Conservation (phyloP, 352 stramenopile genomes). For the Pilasporangium apinafurcum region DNA sequence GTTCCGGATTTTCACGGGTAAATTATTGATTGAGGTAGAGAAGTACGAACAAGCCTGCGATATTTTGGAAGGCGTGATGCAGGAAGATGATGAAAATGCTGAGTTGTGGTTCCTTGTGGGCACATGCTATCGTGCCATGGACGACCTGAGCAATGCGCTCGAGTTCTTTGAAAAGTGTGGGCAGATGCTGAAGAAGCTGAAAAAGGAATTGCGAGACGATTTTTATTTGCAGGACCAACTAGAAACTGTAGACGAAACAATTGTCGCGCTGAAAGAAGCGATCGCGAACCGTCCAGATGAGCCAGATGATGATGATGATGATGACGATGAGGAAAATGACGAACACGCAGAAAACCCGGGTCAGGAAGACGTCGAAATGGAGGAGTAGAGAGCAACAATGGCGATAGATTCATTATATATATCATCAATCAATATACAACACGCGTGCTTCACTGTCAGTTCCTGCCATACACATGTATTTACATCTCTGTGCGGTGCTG, state of each 20-base stretch:
- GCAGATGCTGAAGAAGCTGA: constrained; percentile 73
- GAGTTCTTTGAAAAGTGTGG: constrained; percentile 85
- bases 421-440: constrained; percentile 16
- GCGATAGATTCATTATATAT: constrained; percentile 52
- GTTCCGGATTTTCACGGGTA: constrained; percentile 78
- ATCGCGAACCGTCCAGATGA: constrained; percentile 54
- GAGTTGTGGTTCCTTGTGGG: constrained; percentile 88
- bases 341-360: constrained; percentile 17
- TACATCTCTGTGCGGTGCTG: constrained; percentile 11
- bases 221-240: constrained; percentile 79
- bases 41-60: constrained; percentile 75
- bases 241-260: constrained; percentile 64
- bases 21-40: constrained; percentile 84
- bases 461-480: background rate
- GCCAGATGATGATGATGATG: constrained; percentile 45
- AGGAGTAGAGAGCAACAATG: constrained; percentile 39
- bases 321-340: constrained; percentile 32
- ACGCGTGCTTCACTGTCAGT: background rate
- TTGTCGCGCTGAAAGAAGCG: constrained; percentile 37
- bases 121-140: constrained; percentile 84
- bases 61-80: constrained; percentile 83
- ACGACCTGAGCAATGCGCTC: constrained; percentile 70
- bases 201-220: constrained; percentile 59
- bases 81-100: constrained; percentile 87
- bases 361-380: constrained; percentile 78